A percentile compares a stretch with the other conserved stretches of the same genome.
These are phyloP conservation scores for Eutrema heterophyllum DNA, from an alignment of 345 rosid species.

Conservation along the genomic window DNA sequence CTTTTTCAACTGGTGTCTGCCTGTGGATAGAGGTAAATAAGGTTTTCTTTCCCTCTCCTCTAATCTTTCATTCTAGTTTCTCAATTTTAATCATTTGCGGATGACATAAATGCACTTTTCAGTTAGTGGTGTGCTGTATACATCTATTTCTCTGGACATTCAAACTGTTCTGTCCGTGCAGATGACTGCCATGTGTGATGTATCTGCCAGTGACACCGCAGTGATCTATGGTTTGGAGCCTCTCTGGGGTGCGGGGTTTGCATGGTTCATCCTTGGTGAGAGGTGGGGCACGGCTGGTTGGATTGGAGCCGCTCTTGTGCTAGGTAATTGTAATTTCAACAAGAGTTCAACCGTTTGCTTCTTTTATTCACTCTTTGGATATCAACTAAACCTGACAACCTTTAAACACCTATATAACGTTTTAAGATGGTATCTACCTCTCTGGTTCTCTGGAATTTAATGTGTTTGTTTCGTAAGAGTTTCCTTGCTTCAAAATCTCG, in stretches of 20 bases:
- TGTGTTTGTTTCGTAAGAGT: too few relatives aligned
- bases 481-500: too few relatives aligned
- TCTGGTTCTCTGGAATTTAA: too few relatives aligned
- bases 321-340: slow-evolving; percentile 36
- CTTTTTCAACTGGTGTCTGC: slow-evolving; percentile 54
- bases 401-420: too few relatives aligned
- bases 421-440: too few relatives aligned
- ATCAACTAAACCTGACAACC: too few relatives aligned
- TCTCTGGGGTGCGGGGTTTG: slow-evolving; percentile 65
- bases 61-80: background rate
- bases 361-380: too few relatives aligned
- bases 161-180: slow-evolving; percentile 12
- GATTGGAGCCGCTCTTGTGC: slow-evolving; percentile 60
- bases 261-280: slow-evolving; percentile 71
- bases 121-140: background rate
- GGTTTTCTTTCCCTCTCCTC: background rate
- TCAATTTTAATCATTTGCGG: background rate
- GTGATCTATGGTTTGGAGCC: slow-evolving; percentile 66
- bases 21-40: slow-evolving; percentile 62
- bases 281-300: slow-evolving; percentile 59
- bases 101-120: background rate
- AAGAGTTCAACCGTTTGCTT: background rate
- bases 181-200: slow-evolving; percentile 58
- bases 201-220: slow-evolving; percentile 56
- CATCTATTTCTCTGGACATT: background rate